phyloP scores from a whole-genome alignment of 345 rosid genomes.

The Camelina laxa region DNA sequence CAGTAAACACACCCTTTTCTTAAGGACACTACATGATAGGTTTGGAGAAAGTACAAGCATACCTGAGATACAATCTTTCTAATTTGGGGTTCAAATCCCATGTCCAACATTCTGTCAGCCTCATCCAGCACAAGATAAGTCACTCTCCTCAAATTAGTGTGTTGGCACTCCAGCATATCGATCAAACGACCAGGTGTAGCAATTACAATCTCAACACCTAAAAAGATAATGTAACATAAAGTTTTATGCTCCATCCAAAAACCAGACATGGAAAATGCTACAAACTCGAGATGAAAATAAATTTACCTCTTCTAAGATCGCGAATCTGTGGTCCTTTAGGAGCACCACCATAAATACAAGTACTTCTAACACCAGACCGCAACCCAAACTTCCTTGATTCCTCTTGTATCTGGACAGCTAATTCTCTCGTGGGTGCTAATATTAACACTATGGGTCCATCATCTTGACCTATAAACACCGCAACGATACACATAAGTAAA shows the following conservation, averaged over 20 bases:
- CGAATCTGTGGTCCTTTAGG: constrained; percentile 98
- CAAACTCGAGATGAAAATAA: not conserved
- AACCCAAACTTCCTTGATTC: constrained; percentile 79
- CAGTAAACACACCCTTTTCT: constrained; percentile 4
- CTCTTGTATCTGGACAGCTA: constrained; percentile 96
- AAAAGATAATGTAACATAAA: constrained; percentile 14
- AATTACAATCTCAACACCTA: constrained; percentile 94
- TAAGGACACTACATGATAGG: constrained; percentile 1
- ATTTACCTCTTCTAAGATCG: constrained; percentile 84
- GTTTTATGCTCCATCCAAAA: constrained; percentile 9
- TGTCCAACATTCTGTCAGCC: constrained; percentile 97
- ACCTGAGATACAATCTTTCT: constrained; percentile 89
- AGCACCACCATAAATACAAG: constrained; percentile 96
- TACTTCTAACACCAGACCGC: constrained; percentile 69
- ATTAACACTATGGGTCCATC: constrained; percentile 87
- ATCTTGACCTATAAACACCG: constrained; percentile 58
- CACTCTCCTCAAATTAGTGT: constrained; percentile 82
- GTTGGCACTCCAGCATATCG: constrained; percentile 90
- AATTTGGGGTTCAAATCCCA: constrained; percentile 99
- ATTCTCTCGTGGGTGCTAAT: constrained; percentile 94
- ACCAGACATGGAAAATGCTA: constrained; percentile 1
- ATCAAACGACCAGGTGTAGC: constrained; percentile 98
- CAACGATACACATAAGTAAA: not conserved
- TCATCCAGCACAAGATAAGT: constrained; percentile 97
- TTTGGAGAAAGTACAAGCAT: constrained; percentile 21